A percentile compares a stretch with the other conserved stretches of the same genome.
phyloP scores from a whole-genome alignment of 352 stramenopile species.

The Pythium monospermum region DNA sequence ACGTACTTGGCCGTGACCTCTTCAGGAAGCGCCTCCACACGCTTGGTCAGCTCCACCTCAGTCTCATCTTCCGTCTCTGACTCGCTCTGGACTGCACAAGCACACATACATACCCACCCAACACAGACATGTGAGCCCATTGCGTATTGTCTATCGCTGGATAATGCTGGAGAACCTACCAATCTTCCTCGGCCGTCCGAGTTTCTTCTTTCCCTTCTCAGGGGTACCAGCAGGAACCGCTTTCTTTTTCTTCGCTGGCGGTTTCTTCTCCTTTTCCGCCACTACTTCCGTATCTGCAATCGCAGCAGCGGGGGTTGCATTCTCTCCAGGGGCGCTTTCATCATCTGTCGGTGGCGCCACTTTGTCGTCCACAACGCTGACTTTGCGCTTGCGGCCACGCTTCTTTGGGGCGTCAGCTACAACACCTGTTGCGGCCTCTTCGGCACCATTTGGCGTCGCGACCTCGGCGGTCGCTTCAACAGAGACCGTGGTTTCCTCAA shows the following conservation, averaged over 20 bases:
- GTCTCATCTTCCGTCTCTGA: conserved; percentile 35
- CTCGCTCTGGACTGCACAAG: conserved; percentile 26
- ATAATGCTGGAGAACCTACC: not conserved
- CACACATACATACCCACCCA: not conserved
- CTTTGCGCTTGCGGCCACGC: conserved; percentile 27
- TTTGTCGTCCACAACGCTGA: conserved; percentile 20
- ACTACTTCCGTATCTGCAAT: conserved; percentile 2
- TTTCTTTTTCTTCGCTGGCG: conserved; percentile 10
- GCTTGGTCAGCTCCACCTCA: conserved; percentile 25
- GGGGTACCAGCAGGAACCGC: conserved; percentile 1
- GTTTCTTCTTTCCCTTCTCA: not conserved
- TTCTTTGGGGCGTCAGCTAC: conserved; percentile 24
- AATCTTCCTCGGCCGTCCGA: conserved; percentile 3
- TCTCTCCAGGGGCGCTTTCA: conserved; percentile 1
- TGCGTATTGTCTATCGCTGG: not conserved
- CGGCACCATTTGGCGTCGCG: conserved; percentile 1
- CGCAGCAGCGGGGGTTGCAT: not conserved
- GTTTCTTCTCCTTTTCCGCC: conserved; percentile 9
- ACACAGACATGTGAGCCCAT: not conserved
- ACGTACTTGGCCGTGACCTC: conserved; percentile 55
- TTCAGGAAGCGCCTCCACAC: conserved; percentile 44
- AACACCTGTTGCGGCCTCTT: not conserved
- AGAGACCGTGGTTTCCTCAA: not conserved
- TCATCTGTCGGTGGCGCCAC: not conserved
- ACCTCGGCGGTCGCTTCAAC: conserved; percentile 1